Evolutionary conservation across 2,329 filamentous ascomycete genomes (phyloP).

Genomic region (Ambrosiella xylebori): DNA sequence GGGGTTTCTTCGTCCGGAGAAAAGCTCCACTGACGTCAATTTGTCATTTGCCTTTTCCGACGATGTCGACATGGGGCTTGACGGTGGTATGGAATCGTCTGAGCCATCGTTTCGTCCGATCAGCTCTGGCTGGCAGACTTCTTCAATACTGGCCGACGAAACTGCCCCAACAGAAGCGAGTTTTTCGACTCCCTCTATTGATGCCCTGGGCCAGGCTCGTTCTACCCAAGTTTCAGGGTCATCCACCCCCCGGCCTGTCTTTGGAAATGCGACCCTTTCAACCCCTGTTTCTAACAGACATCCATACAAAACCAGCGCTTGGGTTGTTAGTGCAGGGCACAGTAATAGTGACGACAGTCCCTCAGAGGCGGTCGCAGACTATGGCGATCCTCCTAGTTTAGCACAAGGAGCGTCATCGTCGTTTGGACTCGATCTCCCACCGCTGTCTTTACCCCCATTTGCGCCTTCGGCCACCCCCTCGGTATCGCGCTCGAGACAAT

Average conservation of each 20-base stretch:
- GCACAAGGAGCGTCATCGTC: constrained; percentile 5
- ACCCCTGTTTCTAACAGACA: constrained; percentile 2
- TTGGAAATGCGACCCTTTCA: background rate
- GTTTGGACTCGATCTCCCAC: constrained; percentile 4
- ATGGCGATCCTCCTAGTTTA: constrained; percentile 11
- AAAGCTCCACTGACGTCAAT: background rate
- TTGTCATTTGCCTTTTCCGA: constrained; percentile 12
- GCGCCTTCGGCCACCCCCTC: constrained; percentile 1
- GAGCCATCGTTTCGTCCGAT: constrained; percentile 11
- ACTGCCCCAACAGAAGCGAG: constrained; percentile 7
- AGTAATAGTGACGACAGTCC: constrained; percentile 1
- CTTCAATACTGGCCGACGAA: constrained; percentile 10
- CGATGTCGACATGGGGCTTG: constrained; percentile 4
- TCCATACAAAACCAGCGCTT: constrained; percentile 1
- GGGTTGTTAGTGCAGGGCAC: constrained; percentile 4
- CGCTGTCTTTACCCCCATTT: constrained; percentile 5
- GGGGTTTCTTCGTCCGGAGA: background rate
- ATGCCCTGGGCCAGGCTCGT: background rate
- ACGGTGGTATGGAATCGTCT: constrained; percentile 9
- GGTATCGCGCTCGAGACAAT: constrained; percentile 1
- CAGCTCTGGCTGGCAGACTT: constrained; percentile 9
- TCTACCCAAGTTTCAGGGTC: constrained; percentile 10
- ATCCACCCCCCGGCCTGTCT: constrained; percentile 4
- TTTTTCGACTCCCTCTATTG: background rate
- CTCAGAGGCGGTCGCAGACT: constrained; percentile 6